phyloP scores from a whole-genome alignment of 768 basidiomycete species.

The Lentinula sp. region DNA sequence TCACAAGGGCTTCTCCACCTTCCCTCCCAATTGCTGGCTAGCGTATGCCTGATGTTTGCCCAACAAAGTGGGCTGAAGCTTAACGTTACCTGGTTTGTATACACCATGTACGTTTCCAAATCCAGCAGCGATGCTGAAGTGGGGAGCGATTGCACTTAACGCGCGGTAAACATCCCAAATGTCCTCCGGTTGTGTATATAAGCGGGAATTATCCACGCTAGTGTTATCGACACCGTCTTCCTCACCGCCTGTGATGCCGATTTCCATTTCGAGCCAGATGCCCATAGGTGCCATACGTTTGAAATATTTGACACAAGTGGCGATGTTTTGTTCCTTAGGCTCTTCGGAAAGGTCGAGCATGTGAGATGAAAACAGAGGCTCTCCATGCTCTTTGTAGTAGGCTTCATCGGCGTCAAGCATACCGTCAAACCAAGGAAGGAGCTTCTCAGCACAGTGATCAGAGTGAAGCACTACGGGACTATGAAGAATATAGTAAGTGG shows the following conservation, averaged over 20 bases:
- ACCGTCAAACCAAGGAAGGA: slow-evolving; percentile 98
- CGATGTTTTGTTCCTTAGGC: slow-evolving; percentile 90
- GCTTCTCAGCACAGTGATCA: slow-evolving; percentile 97
- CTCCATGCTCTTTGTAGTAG: slow-evolving; percentile 85
- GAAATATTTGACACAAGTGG: slow-evolving; percentile 90
- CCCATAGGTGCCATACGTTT: slow-evolving; percentile 89
- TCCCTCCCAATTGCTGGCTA: slow-evolving; percentile 57
- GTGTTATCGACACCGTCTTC: slow-evolving; percentile 99
- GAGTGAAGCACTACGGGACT: slow-evolving; percentile 97
- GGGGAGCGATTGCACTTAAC: slow-evolving; percentile 78
- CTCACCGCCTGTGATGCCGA: slow-evolving; percentile 99
- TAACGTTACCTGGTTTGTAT: slow-evolving; percentile 98
- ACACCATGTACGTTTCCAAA: slow-evolving; percentile 99
- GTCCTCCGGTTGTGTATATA: slow-evolving; percentile 98
- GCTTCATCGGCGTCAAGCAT: slow-evolving; percentile 96
- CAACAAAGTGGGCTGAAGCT: slow-evolving; percentile 85
- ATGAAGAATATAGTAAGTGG: slow-evolving; percentile 4
- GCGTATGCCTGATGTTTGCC: slow-evolving; percentile 84
- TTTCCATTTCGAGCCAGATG: slow-evolving; percentile 99
- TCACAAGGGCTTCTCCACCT: slow-evolving; percentile 74
- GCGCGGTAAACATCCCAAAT: slow-evolving; percentile 87
- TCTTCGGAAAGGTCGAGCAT: slow-evolving; percentile 98
- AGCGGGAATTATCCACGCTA: slow-evolving; percentile 82
- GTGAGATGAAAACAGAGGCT: slow-evolving; percentile 92
- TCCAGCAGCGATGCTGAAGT: slow-evolving; percentile 96